These are phyloP conservation scores for Physcomitrellopsis africana DNA, from an alignment of 225 moss, liverwort and hornwort species.

Conservation along the genomic window DNA sequence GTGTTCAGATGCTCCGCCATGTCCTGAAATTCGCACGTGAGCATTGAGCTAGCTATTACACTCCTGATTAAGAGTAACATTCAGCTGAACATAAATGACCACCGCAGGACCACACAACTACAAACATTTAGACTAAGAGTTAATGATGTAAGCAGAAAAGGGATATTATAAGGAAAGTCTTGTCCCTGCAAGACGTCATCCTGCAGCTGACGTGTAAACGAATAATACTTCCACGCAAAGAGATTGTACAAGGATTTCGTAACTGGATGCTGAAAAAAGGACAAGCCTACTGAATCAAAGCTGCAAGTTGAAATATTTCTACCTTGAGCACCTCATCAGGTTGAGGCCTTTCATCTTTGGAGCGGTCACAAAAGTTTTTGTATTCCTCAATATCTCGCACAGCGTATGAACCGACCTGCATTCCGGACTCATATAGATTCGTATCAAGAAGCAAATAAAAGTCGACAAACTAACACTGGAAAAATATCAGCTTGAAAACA, in stretches of 20 bases:
- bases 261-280: conserved; percentile 5
- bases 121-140: background rate
- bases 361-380: conserved; percentile 79
- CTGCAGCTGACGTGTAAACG: background rate
- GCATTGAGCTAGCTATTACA: background rate
- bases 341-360: conserved; percentile 70
- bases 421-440: conserved; percentile 17
- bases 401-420: conserved; percentile 81
- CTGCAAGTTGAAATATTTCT: conserved; percentile 20
- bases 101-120: too few species aligned
- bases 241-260: background rate
- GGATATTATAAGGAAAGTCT: background rate
- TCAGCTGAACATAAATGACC: background rate
- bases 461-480: background rate
- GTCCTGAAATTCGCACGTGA: conserved; percentile 44
- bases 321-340: conserved; percentile 71
- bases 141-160: background rate
- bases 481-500: background rate
- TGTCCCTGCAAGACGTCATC: conserved; percentile 1
- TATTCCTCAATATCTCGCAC: conserved; percentile 80
- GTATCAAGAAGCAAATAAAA: background rate
- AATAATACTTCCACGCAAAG: background rate
- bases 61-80: conserved; percentile 8
- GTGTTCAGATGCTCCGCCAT: conserved; percentile 82
- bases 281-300: background rate